Base-by-base conservation (phyloP, 148 eudicot species). In the Nepenthes mirabilis region DNA sequence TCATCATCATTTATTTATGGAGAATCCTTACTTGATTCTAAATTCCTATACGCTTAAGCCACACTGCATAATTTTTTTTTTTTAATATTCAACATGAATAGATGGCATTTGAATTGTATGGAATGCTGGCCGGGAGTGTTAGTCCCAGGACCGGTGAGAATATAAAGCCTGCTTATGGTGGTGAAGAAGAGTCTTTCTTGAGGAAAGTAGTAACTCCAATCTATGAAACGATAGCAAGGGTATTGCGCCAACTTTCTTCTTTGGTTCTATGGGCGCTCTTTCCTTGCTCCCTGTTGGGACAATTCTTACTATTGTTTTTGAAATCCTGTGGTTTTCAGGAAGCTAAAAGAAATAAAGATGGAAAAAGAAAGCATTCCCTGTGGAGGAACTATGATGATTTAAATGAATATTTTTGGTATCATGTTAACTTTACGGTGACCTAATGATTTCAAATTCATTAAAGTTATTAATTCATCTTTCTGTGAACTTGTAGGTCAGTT, bases 51-150 rank as follows among this genome's bases (percentile, higher is more conserved):
- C 52, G 3, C 13, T 45, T n/a, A 5, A 10, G 14, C 13, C 10
- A 6, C 12, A 6, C 14, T 49, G 12, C 12, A 10, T 5, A n/a
- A 49, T n/a, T 3, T n/a, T 49, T 37, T 34, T 51, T 2, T 52
- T 53, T 45, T 60, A 11, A 49, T 2, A 10, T 49, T 49, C 52
- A 49, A 49, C 23, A 63, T 11, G 36, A 14, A 40, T 56, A 90
- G 97, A 87, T 90, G 95, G 97, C 95, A 1, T 90, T 83, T 77
- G 95, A 90, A 66, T 76, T 87, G 54, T 87, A 90, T 57, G 91
- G 95, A 34, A 80, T 90, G 95, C 83, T 86, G 33, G 91, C 97
- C 73, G 95, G 97, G 64, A 84, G 77, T 79, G 83, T 90, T 51
- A 90, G 97, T 69, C 83, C 91, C 34, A 75, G 70, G 75, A 90